Conservation (phyloP, 2,329 filamentous ascomycete species). For the Fusarium lateritium region DNA sequence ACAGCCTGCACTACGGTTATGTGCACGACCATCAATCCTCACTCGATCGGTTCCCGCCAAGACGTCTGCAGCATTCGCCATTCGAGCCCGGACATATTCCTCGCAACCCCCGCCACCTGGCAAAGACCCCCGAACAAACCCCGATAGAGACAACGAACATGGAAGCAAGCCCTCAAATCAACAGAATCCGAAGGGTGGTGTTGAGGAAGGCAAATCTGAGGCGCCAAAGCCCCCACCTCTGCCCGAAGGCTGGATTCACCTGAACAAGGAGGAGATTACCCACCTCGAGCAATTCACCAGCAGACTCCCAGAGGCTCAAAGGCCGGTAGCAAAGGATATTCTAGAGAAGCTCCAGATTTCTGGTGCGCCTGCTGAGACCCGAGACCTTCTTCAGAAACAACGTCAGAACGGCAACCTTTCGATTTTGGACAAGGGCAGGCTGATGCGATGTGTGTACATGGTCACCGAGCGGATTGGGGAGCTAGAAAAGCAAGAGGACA, state of each 20-base stretch:
- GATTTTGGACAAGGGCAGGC: conserved; percentile 56
- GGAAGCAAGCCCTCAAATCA: conserved; percentile 35
- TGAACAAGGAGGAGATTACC: conserved; percentile 63
- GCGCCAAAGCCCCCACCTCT: conserved; percentile 54
- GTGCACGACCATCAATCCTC: conserved; percentile 54
- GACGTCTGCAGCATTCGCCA: conserved; percentile 48
- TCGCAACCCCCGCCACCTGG: conserved; percentile 57
- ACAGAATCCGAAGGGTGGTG: conserved; percentile 36
- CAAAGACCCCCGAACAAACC: conserved; percentile 51
- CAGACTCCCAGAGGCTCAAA: conserved; percentile 74
- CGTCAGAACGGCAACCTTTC: conserved; percentile 68
- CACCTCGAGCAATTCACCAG: conserved; percentile 73
- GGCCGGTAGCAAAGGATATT: conserved; percentile 70
- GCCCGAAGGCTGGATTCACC: conserved; percentile 63
- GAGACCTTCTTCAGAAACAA: conserved; percentile 69
- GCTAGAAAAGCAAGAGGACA: conserved; percentile 46
- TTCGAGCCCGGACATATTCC: conserved; percentile 57
- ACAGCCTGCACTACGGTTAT: conserved; percentile 65
- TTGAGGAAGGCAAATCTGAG: conserved; percentile 41
- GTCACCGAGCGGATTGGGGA: conserved; percentile 56
- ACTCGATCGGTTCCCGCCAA: conserved; percentile 51
- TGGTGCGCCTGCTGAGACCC: conserved; percentile 79
- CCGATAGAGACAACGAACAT: conserved; percentile 47
- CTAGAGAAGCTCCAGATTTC: conserved; percentile 75
- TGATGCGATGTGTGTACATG: conserved; percentile 56